Conservation (phyloP, 305 asterid species). For the Solanum chacoense region DNA sequence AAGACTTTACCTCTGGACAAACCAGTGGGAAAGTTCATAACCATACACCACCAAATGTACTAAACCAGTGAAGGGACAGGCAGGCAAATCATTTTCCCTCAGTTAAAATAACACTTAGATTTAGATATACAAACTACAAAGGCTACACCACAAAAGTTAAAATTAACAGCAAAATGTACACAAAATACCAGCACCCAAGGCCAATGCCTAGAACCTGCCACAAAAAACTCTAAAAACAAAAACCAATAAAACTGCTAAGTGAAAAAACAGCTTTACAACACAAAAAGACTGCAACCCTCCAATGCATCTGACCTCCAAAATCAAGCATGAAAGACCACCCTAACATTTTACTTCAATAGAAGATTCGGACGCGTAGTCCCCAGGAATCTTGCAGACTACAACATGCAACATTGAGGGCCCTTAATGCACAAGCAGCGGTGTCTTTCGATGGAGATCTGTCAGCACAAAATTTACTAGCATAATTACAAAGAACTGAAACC, state of each 20-base stretch:
- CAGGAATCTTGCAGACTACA: background rate
- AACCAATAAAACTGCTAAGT: background rate
- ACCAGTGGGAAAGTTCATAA: background rate
- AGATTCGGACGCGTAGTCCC: background rate
- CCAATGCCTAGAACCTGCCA: background rate
- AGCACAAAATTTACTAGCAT: conserved; percentile 20
- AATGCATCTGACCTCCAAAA: background rate
- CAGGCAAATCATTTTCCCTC: background rate
- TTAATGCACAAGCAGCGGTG: conserved; percentile 4
- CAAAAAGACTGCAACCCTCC: background rate
- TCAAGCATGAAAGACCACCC: background rate
- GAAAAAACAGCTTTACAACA: conserved; percentile 7
- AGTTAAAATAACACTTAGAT: background rate
- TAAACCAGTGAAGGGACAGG: background rate
- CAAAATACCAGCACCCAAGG: background rate
- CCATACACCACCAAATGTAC: background rate
- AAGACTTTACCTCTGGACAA: background rate
- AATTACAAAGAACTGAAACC: conserved; percentile 40
- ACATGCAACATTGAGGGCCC: background rate
- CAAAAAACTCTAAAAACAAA: conserved; percentile 2
- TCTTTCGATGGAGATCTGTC: conserved; percentile 12
- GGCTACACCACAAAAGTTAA: background rate
- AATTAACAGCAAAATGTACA: background rate
- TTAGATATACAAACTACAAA: background rate
- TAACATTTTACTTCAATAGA: background rate